Evolutionary conservation across 2,329 filamentous ascomycete genomes (phyloP), one percentile per base, ranked within the genome.

Genomic region (Aureobasidium sp.): DNA sequence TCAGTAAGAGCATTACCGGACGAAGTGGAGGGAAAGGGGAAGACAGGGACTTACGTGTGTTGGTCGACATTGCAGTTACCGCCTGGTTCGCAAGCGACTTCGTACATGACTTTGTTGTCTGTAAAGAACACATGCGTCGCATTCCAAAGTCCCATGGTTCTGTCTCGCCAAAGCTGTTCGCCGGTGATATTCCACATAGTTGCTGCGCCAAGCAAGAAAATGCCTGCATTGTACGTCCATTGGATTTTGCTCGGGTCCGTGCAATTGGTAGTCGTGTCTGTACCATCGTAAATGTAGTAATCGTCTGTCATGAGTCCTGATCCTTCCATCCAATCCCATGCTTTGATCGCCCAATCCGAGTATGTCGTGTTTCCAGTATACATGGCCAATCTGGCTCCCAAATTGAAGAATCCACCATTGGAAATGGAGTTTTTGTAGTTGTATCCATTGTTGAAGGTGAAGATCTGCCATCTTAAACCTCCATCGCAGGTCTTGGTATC

Each of bases 401-500:
- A 80, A 69, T 92, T 88, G 74, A 95, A 92, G 71, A 94, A 85
- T n/a, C 85, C 87, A 47, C 89, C 90, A 72, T 94, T 94, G 65
- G 86, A 86, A 67, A 92, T 84, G n/a, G 86, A 82, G 77, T 93
- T 93, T 76, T 92, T 94, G 82, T 95, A 94, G 69, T 85, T 81
- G 72, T 92, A 87, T 17, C 90, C 90, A 65, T 85, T 85, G 71
- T 95, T 93, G 68, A 83, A 84, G 1, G 82, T 76, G 72, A 87
- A 92, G 67, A 96, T 92, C 77, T 96, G 90, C 92, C 92, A 96
- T 65, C 87, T 84, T 66, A 96, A 75, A 10, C 91, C 91, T 52
- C 91, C 91, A 52, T 76, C 79, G 73, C 91, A 96, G 0, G 79
- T 79, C 0, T 75, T 69, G 2, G 75, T 76, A 67, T 94, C 86